These are phyloP conservation scores for Chytriomyces confervae DNA, from an alignment of 192 early-diverging fungal genomes.

Conservation along the genomic window DNA sequence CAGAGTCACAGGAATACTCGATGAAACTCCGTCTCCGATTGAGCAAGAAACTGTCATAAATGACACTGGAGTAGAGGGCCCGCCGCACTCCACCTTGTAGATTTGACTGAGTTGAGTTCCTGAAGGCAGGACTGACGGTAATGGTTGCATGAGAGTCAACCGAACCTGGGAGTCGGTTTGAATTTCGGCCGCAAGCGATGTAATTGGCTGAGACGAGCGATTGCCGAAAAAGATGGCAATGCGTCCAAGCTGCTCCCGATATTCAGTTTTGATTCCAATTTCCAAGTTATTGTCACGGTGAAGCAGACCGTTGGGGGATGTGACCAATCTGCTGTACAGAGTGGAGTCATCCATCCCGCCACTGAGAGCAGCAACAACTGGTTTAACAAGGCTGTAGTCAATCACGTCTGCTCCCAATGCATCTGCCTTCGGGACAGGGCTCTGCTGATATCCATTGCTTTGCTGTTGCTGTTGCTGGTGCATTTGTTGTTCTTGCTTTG, in stretches of 20 bases:
- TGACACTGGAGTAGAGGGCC: constrained; percentile 65
- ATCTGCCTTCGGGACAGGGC: constrained; percentile 13
- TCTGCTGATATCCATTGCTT: neutral
- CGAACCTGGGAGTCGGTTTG: constrained; percentile 54
- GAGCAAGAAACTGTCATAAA: constrained; percentile 71
- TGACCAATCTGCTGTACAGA: constrained; percentile 44
- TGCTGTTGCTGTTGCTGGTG: neutral
- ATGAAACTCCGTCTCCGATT: constrained; percentile 36
- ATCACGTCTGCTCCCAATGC: constrained; percentile 42
- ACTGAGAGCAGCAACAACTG: constrained; percentile 25
- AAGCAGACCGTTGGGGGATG: constrained; percentile 82
- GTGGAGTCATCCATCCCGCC: constrained; percentile 35
- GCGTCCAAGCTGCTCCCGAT: constrained; percentile 85
- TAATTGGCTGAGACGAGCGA: constrained; percentile 75
- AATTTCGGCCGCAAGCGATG: constrained; percentile 62
- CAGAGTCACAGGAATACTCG: constrained; percentile 39
- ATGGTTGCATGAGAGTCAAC: constrained; percentile 64
- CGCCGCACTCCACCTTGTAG: constrained; percentile 78
- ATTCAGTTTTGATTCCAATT: constrained; percentile 92
- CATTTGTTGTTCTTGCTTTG: constrained; percentile 24
- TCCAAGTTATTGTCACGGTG: constrained; percentile 90
- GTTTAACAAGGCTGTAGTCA: constrained; percentile 56
- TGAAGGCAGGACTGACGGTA: constrained; percentile 65
- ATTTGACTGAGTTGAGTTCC: constrained; percentile 81
- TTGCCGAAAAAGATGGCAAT: constrained; percentile 93